A percentile compares a stretch with the other conserved stretches of the same genome.
These are phyloP conservation scores for Chalaropsis thielavioides DNA, from an alignment of 2,329 filamentous ascomycete genomes.

Conservation along the genomic window DNA sequence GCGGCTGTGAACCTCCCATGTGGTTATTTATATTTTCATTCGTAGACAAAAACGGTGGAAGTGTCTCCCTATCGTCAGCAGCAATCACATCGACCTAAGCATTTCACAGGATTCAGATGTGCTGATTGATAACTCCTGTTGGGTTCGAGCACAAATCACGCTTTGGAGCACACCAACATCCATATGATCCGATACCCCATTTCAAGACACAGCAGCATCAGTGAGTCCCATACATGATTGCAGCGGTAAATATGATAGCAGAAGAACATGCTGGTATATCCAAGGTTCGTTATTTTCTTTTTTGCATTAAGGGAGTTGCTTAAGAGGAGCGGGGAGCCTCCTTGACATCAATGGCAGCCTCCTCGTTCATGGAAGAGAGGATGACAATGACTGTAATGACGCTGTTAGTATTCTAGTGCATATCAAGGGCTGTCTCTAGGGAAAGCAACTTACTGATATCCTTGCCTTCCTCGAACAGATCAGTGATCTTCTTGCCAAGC, in stretches of 20 bases:
- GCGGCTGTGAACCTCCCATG: no score
- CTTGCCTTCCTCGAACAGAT: slow-evolving; percentile 78
- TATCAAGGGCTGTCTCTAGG: not conserved
- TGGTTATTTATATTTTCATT: no score
- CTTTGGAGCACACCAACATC: no score
- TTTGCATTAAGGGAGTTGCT: slow-evolving; percentile 16
- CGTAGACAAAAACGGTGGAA: no score
- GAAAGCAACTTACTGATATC: slow-evolving; percentile 63
- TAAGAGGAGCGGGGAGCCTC: slow-evolving; percentile 49
- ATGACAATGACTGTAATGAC: slow-evolving; percentile 61
- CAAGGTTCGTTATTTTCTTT: slow-evolving; percentile 19
- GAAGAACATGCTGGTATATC: slow-evolving; percentile 10
- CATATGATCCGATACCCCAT: not conserved
- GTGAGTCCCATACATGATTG: not conserved
- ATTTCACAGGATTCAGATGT: no score
- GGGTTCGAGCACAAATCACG: no score
- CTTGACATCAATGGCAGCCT: slow-evolving; percentile 84
- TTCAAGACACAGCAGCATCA: not conserved
- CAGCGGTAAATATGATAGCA: not conserved
- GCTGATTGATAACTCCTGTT: no score
- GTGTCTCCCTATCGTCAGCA: no score
- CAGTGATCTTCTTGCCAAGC: slow-evolving; percentile 70
- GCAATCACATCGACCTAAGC: no score
- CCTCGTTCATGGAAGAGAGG: slow-evolving; percentile 91
- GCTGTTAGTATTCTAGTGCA: not conserved